Evolutionary conservation across 345 rosid genomes (phyloP).

Genomic region (Gossypium longicalyx): DNA sequence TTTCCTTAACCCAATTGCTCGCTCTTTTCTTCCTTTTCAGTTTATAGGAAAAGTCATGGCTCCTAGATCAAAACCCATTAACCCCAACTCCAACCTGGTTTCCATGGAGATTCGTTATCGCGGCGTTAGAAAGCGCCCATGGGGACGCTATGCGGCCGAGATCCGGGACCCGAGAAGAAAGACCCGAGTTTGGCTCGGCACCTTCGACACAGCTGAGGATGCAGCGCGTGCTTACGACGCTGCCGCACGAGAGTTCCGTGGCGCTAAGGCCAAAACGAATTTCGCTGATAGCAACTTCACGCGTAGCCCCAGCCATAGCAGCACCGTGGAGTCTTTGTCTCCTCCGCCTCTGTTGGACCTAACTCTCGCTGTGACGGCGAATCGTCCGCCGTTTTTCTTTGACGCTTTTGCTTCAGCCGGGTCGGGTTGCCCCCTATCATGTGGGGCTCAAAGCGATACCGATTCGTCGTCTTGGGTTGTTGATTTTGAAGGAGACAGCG

Average conservation of each 20-base stretch:
- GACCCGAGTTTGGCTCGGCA: conserved; percentile 90
- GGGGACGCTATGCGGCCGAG: conserved; percentile 98
- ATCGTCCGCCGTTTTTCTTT: conserved; percentile 49
- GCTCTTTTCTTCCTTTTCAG: no score
- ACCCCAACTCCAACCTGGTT: conserved; percentile 15
- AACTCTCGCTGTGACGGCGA: conserved; percentile 31
- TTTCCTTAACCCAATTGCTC: conserved; percentile 1
- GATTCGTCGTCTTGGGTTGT: conserved; percentile 52
- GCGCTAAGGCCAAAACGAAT: conserved; percentile 79
- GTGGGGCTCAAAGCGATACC: conserved; percentile 51
- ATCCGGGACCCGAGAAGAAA: conserved; percentile 93
- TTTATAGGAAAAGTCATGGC: conserved; percentile 30
- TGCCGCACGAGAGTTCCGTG: conserved; percentile 88
- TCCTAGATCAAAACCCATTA: conserved; percentile 36
- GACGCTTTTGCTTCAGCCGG: conserved; percentile 48
- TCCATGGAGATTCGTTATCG: conserved; percentile 65
- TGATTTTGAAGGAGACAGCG: conserved; percentile 38
- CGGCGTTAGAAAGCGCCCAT: conserved; percentile 88
- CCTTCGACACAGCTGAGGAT: conserved; percentile 82
- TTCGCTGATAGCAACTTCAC: conserved; percentile 37
- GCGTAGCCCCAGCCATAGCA: conserved; percentile 73
- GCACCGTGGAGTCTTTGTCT: conserved; percentile 57
- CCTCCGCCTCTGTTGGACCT: conserved; percentile 62
- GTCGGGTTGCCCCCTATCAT: conserved; percentile 11
- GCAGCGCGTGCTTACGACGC: conserved; percentile 93